phyloP scores from a whole-genome alignment of 148 eudicot species.

The Chenopodium formosanum region DNA sequence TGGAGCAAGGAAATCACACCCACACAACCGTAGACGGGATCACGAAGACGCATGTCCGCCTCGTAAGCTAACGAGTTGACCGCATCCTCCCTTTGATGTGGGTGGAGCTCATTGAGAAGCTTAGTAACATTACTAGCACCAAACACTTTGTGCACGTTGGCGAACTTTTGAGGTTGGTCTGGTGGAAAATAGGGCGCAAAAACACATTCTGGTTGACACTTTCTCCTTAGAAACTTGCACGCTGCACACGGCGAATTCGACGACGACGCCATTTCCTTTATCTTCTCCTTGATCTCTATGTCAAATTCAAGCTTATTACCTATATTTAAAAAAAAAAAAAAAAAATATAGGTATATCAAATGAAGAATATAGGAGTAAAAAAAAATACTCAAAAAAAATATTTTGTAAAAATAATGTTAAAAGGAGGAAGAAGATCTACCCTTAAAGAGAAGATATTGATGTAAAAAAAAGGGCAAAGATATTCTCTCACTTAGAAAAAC shows the following conservation, averaged over 20 bases:
- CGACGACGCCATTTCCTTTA: conserved; percentile 44
- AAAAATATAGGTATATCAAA: not conserved
- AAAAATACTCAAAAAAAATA: not conserved
- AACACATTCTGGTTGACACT: conserved; percentile 80
- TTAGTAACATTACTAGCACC: conserved; percentile 89
- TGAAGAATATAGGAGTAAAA: not conserved
- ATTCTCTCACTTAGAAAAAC: conserved; percentile 28
- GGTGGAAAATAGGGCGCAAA: conserved; percentile 91
- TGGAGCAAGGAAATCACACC: conserved; percentile 84
- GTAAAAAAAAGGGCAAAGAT: conserved; percentile 23
- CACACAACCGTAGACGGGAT: conserved; percentile 87
- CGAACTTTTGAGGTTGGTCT: conserved; percentile 82
- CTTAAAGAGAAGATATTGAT: not conserved
- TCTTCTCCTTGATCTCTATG: not conserved
- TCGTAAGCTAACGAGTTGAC: conserved; percentile 82
- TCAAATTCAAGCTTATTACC: not conserved
- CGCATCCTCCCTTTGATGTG: conserved; percentile 85
- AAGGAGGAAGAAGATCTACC: conserved; percentile 14
- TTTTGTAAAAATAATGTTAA: not conserved
- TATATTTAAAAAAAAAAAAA: not conserved
- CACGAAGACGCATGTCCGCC: conserved; percentile 88
- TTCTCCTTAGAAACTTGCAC: conserved; percentile 80
- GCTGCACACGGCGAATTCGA: conserved; percentile 88
- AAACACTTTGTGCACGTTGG: conserved; percentile 79
- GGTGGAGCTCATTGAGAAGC: conserved; percentile 74